Conservation (phyloP, 2,329 filamentous ascomycete species). For the Pseudogymnoascus sp. region DNA sequence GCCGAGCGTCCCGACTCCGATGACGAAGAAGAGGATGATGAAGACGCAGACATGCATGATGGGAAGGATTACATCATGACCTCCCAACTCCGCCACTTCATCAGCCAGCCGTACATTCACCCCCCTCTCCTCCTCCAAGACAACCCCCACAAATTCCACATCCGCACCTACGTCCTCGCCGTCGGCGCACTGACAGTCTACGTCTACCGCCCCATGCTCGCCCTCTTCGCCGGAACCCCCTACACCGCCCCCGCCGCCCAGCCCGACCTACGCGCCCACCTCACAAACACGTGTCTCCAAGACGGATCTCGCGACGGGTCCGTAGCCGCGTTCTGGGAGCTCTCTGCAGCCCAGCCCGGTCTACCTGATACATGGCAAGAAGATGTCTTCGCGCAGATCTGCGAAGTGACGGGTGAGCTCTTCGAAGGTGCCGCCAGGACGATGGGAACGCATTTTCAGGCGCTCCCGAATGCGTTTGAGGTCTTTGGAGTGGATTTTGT, state of each 20-base stretch:
- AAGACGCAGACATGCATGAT: constrained; percentile 27
- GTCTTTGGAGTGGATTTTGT: constrained; percentile 87
- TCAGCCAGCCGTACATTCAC: constrained; percentile 91
- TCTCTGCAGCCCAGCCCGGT: constrained; percentile 32
- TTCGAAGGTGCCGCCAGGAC: constrained; percentile 80
- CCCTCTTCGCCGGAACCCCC: constrained; percentile 71
- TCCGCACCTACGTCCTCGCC: constrained; percentile 82
- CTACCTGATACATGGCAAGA: constrained; percentile 41
- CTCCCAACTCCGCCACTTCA: constrained; percentile 88
- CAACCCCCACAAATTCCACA: constrained; percentile 78
- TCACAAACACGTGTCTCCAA: constrained; percentile 95
- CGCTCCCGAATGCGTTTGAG: constrained; percentile 81
- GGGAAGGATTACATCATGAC: constrained; percentile 58
- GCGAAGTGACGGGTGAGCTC: constrained; percentile 60
- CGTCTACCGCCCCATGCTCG: constrained; percentile 86
- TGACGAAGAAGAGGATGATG: constrained; percentile 49
- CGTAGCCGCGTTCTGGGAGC: constrained; percentile 66
- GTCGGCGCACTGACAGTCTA: constrained; percentile 70
- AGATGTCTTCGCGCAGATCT: constrained; percentile 65
- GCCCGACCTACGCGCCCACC: constrained; percentile 59
- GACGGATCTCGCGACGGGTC: constrained; percentile 48
- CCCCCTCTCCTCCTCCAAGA: constrained; percentile 66
- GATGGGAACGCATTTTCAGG: constrained; percentile 88
- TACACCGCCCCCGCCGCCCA: constrained; percentile 54
- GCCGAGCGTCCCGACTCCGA: constrained; percentile 55